Percentiles rank a stretch among this genome's conserved stretches.
Conservation (phyloP, 2,329 filamentous ascomycete genomes). For the Fusarium veterinarium region DNA sequence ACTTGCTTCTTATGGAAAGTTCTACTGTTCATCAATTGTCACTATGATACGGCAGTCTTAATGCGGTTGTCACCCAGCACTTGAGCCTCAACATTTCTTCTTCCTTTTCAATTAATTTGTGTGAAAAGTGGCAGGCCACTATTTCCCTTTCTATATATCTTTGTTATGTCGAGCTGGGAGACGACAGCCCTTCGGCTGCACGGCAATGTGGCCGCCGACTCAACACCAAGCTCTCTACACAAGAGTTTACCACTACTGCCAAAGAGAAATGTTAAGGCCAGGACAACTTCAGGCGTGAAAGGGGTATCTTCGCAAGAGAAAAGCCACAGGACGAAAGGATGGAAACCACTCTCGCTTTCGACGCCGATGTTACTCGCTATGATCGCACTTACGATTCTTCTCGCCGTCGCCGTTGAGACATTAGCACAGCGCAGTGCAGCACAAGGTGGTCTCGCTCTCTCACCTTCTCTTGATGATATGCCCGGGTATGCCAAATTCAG, state of each 20-base stretch:
- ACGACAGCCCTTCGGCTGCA: slow-evolving; percentile 11
- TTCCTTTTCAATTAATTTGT: not conserved
- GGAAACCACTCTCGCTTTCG: slow-evolving; percentile 42
- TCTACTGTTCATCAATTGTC: not conserved
- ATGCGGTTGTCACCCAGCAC: not conserved
- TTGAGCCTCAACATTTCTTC: not conserved
- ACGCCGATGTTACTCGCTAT: slow-evolving; percentile 53
- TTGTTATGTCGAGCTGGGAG: slow-evolving; percentile 37
- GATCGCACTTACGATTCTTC: slow-evolving; percentile 49
- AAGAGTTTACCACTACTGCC: slow-evolving; percentile 16
- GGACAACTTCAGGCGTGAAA: not conserved
- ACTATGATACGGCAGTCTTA: slow-evolving; percentile 3
- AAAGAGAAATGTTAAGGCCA: not conserved
- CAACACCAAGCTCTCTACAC: not conserved
- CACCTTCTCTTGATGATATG: slow-evolving; percentile 45
- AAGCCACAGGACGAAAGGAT: not conserved
- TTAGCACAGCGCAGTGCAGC: slow-evolving; percentile 54
- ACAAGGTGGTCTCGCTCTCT: slow-evolving; percentile 55
- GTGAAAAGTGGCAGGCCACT: slow-evolving; percentile 19
- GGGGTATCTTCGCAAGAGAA: not conserved
- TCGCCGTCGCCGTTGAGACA: slow-evolving; percentile 59
- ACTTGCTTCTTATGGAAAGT: slow-evolving; percentile 4
- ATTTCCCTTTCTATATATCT: not conserved
- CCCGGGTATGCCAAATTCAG: slow-evolving; percentile 50
- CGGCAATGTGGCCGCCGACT: not conserved